These are phyloP conservation scores for Cladosporium sp. DNA, from an alignment of 2,329 filamentous ascomycete species.

Conservation along the genomic window DNA sequence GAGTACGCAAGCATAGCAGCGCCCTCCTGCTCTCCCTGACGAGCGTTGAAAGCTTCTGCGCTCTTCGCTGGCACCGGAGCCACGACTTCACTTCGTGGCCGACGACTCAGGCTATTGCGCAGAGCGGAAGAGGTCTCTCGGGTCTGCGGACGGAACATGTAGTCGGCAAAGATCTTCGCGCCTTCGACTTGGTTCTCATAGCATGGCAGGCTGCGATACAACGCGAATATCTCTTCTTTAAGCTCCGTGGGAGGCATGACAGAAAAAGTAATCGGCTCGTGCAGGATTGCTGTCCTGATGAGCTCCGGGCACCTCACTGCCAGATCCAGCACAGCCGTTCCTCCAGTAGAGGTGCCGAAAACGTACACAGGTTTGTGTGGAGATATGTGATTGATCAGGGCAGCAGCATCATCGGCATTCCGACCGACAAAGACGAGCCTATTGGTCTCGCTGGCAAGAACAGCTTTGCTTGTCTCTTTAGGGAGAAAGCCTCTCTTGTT, in stretches of 20 bases:
- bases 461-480: background rate
- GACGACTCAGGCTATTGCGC: background rate
- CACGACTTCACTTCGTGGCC: background rate
- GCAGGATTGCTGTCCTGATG: background rate
- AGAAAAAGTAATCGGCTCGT: background rate
- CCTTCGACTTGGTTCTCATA: background rate
- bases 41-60: background rate
- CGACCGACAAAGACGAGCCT: background rate
- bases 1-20: constrained; percentile 1
- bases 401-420: constrained; percentile 29
- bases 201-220: background rate
- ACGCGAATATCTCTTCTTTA: background rate
- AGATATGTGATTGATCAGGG: constrained; percentile 14
- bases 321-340: background rate
- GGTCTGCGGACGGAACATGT: background rate
- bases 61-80: background rate
- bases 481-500: constrained; percentile 1
- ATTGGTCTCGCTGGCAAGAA: background rate
- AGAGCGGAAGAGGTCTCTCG: background rate
- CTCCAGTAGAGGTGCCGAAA: background rate
- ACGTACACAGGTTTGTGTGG: background rate
- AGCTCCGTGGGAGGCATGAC: background rate
- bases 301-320: background rate
- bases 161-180: background rate
- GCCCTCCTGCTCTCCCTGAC: background rate